These are phyloP conservation scores for Debaryomyces psychrophilus DNA, from an alignment of 1,139 yeast genomes.

Conservation along the genomic window DNA sequence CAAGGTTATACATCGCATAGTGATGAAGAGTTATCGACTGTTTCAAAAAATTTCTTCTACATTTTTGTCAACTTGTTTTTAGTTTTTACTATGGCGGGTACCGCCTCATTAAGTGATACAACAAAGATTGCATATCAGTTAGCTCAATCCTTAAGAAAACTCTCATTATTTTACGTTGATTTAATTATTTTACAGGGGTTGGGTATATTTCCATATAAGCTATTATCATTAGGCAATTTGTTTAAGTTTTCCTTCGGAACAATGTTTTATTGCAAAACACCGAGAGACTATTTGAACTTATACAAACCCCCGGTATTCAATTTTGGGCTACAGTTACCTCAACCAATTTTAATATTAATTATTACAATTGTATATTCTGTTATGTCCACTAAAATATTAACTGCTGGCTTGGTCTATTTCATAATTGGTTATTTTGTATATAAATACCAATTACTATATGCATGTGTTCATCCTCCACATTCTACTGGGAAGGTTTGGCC, in stretches of 20 bases:
- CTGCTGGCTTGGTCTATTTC: conserved; percentile 67
- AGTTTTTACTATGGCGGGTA: conserved; percentile 81
- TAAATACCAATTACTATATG: conserved; percentile 65
- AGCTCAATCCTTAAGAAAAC: conserved; percentile 69
- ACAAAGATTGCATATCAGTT: conserved; percentile 77
- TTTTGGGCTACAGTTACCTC: conserved; percentile 67
- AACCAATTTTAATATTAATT: conserved; percentile 62
- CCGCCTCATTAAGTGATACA: conserved; percentile 69
- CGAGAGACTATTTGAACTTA: conserved; percentile 49
- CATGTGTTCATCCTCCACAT: conserved; percentile 71
- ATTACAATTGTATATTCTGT: conserved; percentile 65
- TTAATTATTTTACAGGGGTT: conserved; percentile 80
- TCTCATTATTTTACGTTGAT: conserved; percentile 81
- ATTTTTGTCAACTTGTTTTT: conserved; percentile 82
- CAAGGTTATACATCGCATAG: conserved; percentile 83
- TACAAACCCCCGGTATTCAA: conserved; percentile 68
- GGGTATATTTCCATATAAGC: conserved; percentile 80
- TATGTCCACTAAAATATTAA: conserved; percentile 63
- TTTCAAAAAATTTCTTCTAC: conserved; percentile 81
- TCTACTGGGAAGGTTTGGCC: conserved; percentile 77
- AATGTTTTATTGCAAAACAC: conserved; percentile 55
- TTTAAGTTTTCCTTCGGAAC: conserved; percentile 58
- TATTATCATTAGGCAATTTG: conserved; percentile 68
- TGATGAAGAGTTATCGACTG: conserved; percentile 77
- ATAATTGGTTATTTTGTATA: conserved; percentile 64